A percentile compares a stretch with the other conserved stretches of the same genome.
Evolutionary conservation across 2,329 filamentous ascomycete genomes (phyloP).

Genomic region (Verticillium albo-atrum): DNA sequence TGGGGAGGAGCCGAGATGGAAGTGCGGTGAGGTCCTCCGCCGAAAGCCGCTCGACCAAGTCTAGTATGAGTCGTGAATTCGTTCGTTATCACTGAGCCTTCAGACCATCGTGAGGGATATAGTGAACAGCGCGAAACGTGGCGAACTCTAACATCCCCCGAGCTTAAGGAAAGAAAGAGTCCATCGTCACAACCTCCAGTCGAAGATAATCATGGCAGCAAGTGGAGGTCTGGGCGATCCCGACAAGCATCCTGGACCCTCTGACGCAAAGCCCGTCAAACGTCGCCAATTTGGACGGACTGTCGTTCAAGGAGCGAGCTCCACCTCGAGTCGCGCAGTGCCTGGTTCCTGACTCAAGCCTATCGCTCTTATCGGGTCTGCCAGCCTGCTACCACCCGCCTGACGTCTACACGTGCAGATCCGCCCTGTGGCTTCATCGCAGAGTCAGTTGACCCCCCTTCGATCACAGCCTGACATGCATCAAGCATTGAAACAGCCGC

Average conservation of each 20-base stretch:
- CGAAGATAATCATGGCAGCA: background rate
- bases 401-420: too few species aligned
- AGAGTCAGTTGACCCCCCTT: too few species aligned
- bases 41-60: background rate
- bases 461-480: too few species aligned
- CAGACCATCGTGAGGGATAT: background rate
- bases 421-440: too few species aligned
- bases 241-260: background rate
- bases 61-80: background rate
- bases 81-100: background rate
- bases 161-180: background rate
- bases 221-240: background rate
- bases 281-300: too few species aligned
- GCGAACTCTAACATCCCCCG: background rate
- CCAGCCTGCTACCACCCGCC: too few species aligned
- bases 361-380: too few species aligned
- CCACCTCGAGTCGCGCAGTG: too few species aligned
- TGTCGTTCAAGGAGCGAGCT: too few species aligned
- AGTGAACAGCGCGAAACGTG: background rate
- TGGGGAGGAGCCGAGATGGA: background rate
- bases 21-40: background rate
- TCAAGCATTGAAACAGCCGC: too few species aligned
- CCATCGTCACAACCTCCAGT: background rate
- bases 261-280: too few species aligned
- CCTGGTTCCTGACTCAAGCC: too few species aligned